phyloP scores from a whole-genome alignment of 139 green algal genomes.

The Asterochloris sp. region DNA sequence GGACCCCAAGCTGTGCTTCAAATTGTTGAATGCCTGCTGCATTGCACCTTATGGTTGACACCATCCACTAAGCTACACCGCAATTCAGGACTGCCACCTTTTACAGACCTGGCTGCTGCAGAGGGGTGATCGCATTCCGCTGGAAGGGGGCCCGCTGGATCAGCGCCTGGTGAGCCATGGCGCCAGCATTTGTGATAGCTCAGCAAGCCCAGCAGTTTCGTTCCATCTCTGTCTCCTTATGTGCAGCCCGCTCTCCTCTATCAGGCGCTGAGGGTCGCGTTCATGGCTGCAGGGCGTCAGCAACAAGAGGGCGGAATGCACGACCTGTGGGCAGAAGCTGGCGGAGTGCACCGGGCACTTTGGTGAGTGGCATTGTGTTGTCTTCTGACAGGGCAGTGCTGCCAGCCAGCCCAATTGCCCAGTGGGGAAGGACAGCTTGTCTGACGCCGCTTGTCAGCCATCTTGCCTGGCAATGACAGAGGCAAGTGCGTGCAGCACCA shows the following conservation, averaged over 20 bases:
- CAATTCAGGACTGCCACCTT: not conserved
- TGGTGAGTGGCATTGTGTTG: conserved; percentile 32
- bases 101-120: conserved; percentile 26
- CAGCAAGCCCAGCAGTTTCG: not conserved
- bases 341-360: conserved; percentile 95
- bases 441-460: not conserved
- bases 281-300: conserved; percentile 52
- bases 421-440: not conserved
- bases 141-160: conserved; percentile 85
- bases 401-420: too few species aligned
- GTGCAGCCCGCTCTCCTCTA: too few species aligned
- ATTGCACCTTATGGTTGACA: not conserved
- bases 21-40: not conserved
- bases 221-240: not conserved
- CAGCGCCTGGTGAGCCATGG: conserved; percentile 60
- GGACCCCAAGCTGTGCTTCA: too few species aligned
- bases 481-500: not conserved
- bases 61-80: not conserved
- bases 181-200: too few species aligned
- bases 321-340: conserved; percentile 90
- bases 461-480: not conserved
- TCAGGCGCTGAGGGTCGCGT: not conserved
- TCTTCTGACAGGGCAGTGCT: too few species aligned
- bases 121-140: conserved; percentile 82
- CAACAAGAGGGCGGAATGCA: conserved; percentile 79